Evolutionary conservation across 257 asterid genomes (phyloP).

Genomic region (Paulownia fortunei): DNA sequence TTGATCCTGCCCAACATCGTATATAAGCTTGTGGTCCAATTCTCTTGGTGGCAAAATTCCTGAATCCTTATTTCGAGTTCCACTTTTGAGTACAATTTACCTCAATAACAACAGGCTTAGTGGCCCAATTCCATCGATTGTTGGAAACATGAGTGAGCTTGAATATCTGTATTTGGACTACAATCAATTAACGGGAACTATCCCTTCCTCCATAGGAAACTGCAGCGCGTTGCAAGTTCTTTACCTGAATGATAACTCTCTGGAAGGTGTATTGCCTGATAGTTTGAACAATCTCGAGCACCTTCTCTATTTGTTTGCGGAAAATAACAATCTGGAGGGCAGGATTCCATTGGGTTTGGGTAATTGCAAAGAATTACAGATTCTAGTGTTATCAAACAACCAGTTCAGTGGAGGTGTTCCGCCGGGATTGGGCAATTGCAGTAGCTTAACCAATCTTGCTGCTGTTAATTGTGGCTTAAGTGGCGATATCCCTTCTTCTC

Average conservation of each 20-base stretch:
- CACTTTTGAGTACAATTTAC: slow-evolving; percentile 48
- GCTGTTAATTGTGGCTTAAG: slow-evolving; percentile 58
- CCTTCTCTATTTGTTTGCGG: slow-evolving; percentile 48
- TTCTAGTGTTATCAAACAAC: slow-evolving; percentile 59
- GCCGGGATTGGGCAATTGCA: slow-evolving; percentile 63
- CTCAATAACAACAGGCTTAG: slow-evolving; percentile 56
- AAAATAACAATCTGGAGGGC: slow-evolving; percentile 59
- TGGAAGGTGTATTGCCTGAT: slow-evolving; percentile 63
- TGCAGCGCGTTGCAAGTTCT: slow-evolving; percentile 60
- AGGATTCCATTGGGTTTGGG: slow-evolving; percentile 53
- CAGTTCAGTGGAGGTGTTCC: slow-evolving; percentile 66
- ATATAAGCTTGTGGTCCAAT: slow-evolving; percentile 54
- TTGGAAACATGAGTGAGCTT: slow-evolving; percentile 59
- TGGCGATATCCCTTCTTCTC: slow-evolving; percentile 73
- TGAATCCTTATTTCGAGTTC: slow-evolving; percentile 57
- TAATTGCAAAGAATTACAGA: slow-evolving; percentile 44
- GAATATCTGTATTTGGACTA: slow-evolving; percentile 36
- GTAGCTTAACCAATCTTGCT: slow-evolving; percentile 49
- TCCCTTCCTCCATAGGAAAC: slow-evolving; percentile 75
- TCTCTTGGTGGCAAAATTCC: slow-evolving; percentile 65
- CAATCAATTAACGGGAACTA: slow-evolving; percentile 61
- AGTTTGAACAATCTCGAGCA: slow-evolving; percentile 61
- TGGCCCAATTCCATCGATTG: slow-evolving; percentile 61
- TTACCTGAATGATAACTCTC: slow-evolving; percentile 50
- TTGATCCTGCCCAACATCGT: slow-evolving; percentile 16